A percentile compares a stretch with the other conserved stretches of the same genome.
Evolutionary conservation across 208 protist genomes (phyloP).

Genomic region (Novymonas esmeraldas): DNA sequence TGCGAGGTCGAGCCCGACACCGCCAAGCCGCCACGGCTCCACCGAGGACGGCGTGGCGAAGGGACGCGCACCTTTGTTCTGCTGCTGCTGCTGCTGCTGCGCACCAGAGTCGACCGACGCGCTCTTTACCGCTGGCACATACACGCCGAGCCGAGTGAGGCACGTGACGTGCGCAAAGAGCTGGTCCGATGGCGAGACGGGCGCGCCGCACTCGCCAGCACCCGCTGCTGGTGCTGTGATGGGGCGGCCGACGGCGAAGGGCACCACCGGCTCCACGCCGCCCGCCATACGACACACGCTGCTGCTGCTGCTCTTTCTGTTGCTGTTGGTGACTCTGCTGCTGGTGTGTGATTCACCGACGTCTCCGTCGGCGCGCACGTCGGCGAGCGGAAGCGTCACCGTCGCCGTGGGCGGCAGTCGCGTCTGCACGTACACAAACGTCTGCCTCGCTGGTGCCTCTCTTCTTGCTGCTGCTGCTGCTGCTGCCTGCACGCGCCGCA

Average conservation of each 20-base stretch:
- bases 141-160: conserved; percentile 24
- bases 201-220: background rate
- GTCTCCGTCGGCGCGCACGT: background rate
- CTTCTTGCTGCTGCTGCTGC: background rate
- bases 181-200: conserved; percentile 6
- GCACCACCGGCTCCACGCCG: conserved; percentile 59
- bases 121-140: background rate
- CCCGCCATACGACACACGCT: conserved; percentile 50
- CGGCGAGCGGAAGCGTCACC: conserved; percentile 17
- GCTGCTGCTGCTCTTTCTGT: too few relatives aligned
- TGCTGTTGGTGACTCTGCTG: too few relatives aligned
- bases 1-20: conserved; percentile 52
- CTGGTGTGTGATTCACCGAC: too few relatives aligned
- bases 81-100: too few relatives aligned
- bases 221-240: conserved; percentile 13
- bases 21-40: conserved; percentile 74
- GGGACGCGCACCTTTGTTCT: background rate
- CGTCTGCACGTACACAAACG: conserved; percentile 33
- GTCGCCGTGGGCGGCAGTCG: conserved; percentile 25
- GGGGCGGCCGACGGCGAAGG: conserved; percentile 68
- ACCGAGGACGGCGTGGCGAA: background rate
- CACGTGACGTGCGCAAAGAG: conserved; percentile 33
- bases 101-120: background rate
- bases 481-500: background rate
- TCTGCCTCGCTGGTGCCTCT: background rate